Evolutionary conservation across 805 yeast genomes (phyloP), one percentile per base, ranked within the genome.

Genomic region (Komagataella kurtzmanii): DNA sequence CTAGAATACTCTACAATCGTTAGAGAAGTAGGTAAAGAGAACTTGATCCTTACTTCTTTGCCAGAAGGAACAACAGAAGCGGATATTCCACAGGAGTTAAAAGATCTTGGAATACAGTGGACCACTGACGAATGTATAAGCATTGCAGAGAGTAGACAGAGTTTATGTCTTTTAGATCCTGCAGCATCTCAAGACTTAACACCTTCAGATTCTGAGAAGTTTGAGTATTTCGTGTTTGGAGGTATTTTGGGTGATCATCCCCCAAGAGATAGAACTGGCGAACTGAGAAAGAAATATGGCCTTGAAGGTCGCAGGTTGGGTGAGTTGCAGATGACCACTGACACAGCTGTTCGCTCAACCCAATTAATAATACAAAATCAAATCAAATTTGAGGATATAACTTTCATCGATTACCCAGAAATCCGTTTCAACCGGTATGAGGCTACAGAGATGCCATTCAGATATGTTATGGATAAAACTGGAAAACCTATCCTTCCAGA

Each of bases 191-290:
- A 70, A 17, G 97, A 88, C 54, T 74, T 91, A 55, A 72, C 69
- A 4, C 96, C 97, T 2, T 72, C 65, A 48, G 99, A 91, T 60
- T 66, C 70, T 1, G 61, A 65, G 1, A 63, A 73, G 46, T 91
- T 85, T 60, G 95, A 89, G 54, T 91, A 85, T 69, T 91, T 91
- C 60, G 88, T 93, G 8, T 91, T 93, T 66, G 99, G 99, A 6
- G 99, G 99, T 44, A 93, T 91, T 51, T 74, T 91, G 48, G 98
- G 97, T 3, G 95, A 89, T 54, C 97, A 90, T 65, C 96, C 95
- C 6, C 83, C 88, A 56, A 77, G 95, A 60, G 98, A 91, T 64
- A 81, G 98, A 66, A 91, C 99, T 2, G 93, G 90, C 2, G 93
- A 90, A 61, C 75, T 91, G 55, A 77, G 95, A 60, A 67, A 65